These are phyloP conservation scores for Trichocladium antarcticum DNA, from an alignment of 495 filamentous ascomycete genomes.

Conservation along the genomic window DNA sequence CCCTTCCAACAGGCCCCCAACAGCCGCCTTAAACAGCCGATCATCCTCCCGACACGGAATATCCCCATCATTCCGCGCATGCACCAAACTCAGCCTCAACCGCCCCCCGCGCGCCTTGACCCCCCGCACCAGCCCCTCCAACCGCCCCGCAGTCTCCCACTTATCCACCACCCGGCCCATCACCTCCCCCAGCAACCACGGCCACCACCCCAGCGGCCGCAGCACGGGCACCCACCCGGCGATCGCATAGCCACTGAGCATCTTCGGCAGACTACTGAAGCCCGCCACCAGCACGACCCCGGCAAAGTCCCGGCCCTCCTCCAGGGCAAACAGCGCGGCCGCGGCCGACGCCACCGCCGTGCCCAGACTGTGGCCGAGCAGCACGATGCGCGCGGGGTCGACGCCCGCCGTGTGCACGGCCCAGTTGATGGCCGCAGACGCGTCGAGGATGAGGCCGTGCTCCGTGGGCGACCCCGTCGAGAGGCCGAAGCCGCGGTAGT, in stretches of 20 bases:
- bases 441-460: conserved; percentile 70
- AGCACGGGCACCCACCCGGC: conserved; percentile 69
- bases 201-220: conserved; percentile 50
- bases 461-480: conserved; percentile 75
- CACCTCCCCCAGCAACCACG: conserved; percentile 32
- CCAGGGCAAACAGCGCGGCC: conserved; percentile 50
- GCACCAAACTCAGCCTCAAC: conserved; percentile 59
- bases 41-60: conserved; percentile 59
- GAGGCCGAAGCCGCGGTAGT: conserved; percentile 84
- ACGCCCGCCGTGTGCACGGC: conserved; percentile 53
- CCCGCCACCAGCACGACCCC: conserved; percentile 68
- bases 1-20: conserved; percentile 41
- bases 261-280: conserved; percentile 60
- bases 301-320: conserved; percentile 43
- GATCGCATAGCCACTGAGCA: conserved; percentile 54
- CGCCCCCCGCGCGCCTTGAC: conserved; percentile 33
- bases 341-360: conserved; percentile 70
- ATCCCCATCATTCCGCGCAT: conserved; percentile 63
- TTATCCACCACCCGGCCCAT: conserved; percentile 38
- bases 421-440: conserved; percentile 58
- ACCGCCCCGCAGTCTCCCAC: conserved; percentile 41
- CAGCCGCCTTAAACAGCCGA: conserved; percentile 41
- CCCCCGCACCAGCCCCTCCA: conserved; percentile 34
- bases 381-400: conserved; percentile 57
- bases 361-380: conserved; percentile 83